phyloP scores from a whole-genome alignment of 148 eudicot species.

The Camellia granthamiana region DNA sequence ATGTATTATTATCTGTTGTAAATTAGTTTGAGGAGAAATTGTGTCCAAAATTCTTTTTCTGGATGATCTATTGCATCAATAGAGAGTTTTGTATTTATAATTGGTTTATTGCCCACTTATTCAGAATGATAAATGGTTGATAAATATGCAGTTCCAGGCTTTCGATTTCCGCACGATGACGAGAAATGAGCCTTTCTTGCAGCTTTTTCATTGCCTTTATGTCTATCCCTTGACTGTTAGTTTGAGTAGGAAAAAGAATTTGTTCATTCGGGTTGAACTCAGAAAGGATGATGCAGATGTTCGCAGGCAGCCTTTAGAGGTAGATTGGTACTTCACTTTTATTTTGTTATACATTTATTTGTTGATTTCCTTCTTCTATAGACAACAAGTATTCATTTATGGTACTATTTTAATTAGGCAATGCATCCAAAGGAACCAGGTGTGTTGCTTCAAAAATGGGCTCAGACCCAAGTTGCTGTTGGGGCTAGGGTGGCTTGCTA shows the following conservation, averaged over 20 bases:
- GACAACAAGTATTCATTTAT: neutral
- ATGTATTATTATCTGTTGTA: neutral
- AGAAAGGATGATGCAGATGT: constrained; percentile 90
- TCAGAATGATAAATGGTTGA: constrained; percentile 3
- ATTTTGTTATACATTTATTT: neutral
- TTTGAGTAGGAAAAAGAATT: constrained; percentile 91
- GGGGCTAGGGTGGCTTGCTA: constrained; percentile 90
- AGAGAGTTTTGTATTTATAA: neutral
- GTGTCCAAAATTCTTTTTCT: neutral
- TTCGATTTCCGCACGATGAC: constrained; percentile 93
- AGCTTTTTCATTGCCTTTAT: constrained; percentile 95
- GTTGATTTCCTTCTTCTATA: neutral
- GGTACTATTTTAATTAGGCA: constrained; percentile 44
- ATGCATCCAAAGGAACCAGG: constrained; percentile 90
- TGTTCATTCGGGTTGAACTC: constrained; percentile 92
- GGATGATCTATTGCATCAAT: neutral
- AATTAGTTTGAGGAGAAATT: neutral
- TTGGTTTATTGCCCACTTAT: constrained; percentile 5
- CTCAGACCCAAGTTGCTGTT: constrained; percentile 90
- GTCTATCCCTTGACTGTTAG: constrained; percentile 93
- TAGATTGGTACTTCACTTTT: constrained; percentile 19
- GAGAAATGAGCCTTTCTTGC: constrained; percentile 99
- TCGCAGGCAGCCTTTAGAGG: constrained; percentile 90
- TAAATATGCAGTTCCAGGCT: constrained; percentile 78
- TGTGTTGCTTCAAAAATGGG: constrained; percentile 67